Evolutionary conservation across 2,329 filamentous ascomycete species (phyloP), one percentile per base, ranked within the genome.

Genomic region (Endoconidiophora polonica): DNA sequence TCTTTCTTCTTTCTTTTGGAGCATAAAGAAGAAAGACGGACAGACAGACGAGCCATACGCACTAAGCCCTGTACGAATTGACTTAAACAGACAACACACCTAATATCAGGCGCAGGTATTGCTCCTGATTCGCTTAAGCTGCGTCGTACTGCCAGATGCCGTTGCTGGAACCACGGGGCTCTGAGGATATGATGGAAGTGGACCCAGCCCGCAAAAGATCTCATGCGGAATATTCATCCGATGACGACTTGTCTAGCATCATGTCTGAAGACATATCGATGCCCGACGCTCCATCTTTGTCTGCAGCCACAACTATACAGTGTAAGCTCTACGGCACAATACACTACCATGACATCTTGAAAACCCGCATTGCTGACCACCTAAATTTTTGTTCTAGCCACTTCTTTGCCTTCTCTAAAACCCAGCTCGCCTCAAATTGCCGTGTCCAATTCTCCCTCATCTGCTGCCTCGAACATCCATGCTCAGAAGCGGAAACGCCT

Each of bases 131-230:
- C 26, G 26, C 26, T 10, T 29, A 29, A 2, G 10, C 26, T 29
- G 26, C 26, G 26, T 3, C 26, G 26, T 29, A 10, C 10, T 29
- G 26, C 26, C 26, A 59, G 53, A 74, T 74, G 71, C 66, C 72
- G 58, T 62, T 75, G 23, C 61, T 66, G 42, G 62, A 66, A 48
- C 63, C 72, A 18, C 24, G 40, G 26, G 49, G 51, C 23, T 48
- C 51, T 10, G 51, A 49, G 36, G 51, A 53, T 54, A 63, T 71
- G 26, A 65, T 67, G 58, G 68, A 71, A 57, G 60, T 64, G 22
- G 68, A 71, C 46, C 60, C 60, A 24, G 60, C 62, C 44, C 63
- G 66, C 47, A 74, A 75, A 59, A 62, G 70, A 52, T 67, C 61
- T 40, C 68, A 72, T 55, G 63, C 69, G 39, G 67, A 72, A 29